These are phyloP conservation scores for Nakazawaea pomicola DNA, from an alignment of 805 yeast genomes.

Conservation along the genomic window DNA sequence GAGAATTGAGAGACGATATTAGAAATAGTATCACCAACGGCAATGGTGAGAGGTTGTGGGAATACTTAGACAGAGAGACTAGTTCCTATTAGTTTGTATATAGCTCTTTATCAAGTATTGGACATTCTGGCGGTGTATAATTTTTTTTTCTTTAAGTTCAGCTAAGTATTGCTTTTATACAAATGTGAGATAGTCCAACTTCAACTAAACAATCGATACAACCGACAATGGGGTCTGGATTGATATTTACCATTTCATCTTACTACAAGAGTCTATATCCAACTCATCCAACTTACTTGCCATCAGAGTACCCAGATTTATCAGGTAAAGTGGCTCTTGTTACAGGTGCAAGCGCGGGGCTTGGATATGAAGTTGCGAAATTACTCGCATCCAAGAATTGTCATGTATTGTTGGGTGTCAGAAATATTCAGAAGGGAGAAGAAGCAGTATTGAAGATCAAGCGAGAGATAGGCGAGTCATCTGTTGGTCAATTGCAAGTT, in stretches of 20 bases:
- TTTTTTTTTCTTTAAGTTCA: no score
- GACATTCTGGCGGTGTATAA: no score
- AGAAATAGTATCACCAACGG: slow-evolving; percentile 25
- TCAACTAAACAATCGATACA: no score
- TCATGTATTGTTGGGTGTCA: slow-evolving; percentile 1
- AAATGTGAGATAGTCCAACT: no score
- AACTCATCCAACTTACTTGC: slow-evolving; percentile 51
- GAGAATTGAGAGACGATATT: slow-evolving; percentile 31
- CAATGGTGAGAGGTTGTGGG: slow-evolving; percentile 29
- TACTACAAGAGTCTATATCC: slow-evolving; percentile 18
- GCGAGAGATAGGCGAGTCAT: slow-evolving; percentile 13
- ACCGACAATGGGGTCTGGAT: neutral
- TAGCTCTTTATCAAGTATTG: no score
- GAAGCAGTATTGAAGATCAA: slow-evolving; percentile 24
- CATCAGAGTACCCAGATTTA: slow-evolving; percentile 30
- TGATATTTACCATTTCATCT: neutral
- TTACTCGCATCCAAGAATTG: slow-evolving; percentile 14
- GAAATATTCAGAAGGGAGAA: slow-evolving; percentile 5
- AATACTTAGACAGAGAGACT: slow-evolving; percentile 24
- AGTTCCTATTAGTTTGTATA: neutral
- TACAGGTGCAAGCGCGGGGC: slow-evolving; percentile 36
- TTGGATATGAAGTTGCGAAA: slow-evolving; percentile 23
- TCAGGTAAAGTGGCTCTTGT: slow-evolving; percentile 33
- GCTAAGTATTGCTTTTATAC: no score
- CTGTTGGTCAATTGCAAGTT: slow-evolving; percentile 12